Evolutionary conservation across 768 basidiomycete genomes (phyloP), one percentile per base, ranked within the genome.

Genomic region (Suillus placidus): DNA sequence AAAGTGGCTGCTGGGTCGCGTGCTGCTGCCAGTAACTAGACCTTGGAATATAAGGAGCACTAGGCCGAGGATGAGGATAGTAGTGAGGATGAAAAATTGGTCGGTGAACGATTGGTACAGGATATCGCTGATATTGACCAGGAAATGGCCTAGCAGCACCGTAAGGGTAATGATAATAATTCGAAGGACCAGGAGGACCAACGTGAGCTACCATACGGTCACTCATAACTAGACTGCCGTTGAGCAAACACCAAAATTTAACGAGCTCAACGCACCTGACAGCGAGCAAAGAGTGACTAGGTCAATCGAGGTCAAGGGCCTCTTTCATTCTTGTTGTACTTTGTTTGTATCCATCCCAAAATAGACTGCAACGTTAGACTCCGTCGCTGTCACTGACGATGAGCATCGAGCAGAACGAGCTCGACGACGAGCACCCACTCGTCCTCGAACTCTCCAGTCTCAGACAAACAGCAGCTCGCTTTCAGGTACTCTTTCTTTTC

Each of bases 401-500:
- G 58, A 60, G 30, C 40, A 12, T 26, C 26, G 57, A 30, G 16
- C 38, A 65, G 65, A 60, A 58, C 43, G 56, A 54, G 42, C 55
- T 68, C 65, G 56, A 64, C 64, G 77, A 77, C 60, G 81, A 80
- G 30, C 83, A 86, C 62, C 84, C 86, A 52, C 72, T 85, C 51
- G 68, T 76, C 42, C 72, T 80, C 9, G 85, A 87, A 72, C 76
- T 87, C 30, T 70, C 76, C 20, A 83, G 80, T 68, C 78, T 87
- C 47, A 79, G 80, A 64, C 70, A 75, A n/a, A 80, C 83, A 1
- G 79, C 85, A 3, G 77, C 78, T 43, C 81, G 79, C 16, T 85
- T 85, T 66, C 86, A 87, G 83, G 85, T 82, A 74, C 74, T 40
- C 26, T 71, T 32, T n/a, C 8, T 5, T 32, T 2, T 12, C 4